phyloP scores from a whole-genome alignment of 495 filamentous ascomycete genomes.

The Penicillium parvum region DNA sequence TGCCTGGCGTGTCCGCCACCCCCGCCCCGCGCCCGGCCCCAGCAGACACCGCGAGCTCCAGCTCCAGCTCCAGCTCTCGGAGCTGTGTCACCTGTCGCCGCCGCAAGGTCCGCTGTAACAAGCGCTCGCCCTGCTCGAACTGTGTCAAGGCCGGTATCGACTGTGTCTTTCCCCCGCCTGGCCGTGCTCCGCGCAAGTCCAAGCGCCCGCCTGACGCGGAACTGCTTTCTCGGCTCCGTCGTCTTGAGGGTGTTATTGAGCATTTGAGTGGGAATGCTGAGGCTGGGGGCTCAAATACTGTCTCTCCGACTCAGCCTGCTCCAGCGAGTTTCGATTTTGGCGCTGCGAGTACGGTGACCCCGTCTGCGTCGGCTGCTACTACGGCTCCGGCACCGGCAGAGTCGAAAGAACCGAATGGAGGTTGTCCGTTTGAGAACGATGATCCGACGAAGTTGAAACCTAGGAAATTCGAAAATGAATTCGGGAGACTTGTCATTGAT shows the following conservation, averaged over 20 bases:
- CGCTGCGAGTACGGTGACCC: neutral
- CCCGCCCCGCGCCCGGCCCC: constrained; percentile 11
- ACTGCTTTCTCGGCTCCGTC: constrained; percentile 69
- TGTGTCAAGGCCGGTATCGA: constrained; percentile 73
- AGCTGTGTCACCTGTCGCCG: constrained; percentile 82
- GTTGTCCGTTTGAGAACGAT: constrained; percentile 28
- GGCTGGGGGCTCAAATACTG: constrained; percentile 2
- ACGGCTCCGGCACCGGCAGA: constrained; percentile 1
- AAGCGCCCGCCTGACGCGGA: constrained; percentile 68
- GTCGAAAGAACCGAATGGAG: constrained; percentile 11
- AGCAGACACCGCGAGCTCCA: too few species aligned
- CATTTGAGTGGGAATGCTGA: constrained; percentile 44
- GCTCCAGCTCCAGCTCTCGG: constrained; percentile 60
- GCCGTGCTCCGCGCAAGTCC: constrained; percentile 68
- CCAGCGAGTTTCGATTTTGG: constrained; percentile 1
- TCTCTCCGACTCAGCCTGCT: constrained; percentile 5
- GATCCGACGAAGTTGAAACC: constrained; percentile 24
- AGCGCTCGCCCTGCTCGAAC: constrained; percentile 76
- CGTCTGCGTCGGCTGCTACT: constrained; percentile 3
- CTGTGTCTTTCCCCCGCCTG: constrained; percentile 80
- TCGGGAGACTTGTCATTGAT: constrained; percentile 79
- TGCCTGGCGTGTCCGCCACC: constrained; percentile 12
- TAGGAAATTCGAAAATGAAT: constrained; percentile 54
- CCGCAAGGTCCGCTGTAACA: constrained; percentile 86
- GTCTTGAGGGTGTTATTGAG: constrained; percentile 78